These are phyloP conservation scores for Aspergillus haitiensis DNA, from an alignment of 495 filamentous ascomycete genomes.

Conservation along the genomic window DNA sequence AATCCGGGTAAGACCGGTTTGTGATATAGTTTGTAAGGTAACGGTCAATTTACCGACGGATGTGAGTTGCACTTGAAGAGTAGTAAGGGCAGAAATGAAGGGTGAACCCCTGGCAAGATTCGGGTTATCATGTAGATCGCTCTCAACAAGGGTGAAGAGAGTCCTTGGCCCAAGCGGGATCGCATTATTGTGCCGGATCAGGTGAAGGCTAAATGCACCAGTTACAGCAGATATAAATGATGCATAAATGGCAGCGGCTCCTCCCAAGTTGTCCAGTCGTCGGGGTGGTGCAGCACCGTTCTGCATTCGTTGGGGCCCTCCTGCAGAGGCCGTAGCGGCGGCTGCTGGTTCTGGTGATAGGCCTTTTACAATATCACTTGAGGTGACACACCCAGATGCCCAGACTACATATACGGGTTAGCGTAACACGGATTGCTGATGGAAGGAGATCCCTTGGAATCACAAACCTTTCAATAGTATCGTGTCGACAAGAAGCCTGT, in stretches of 20 bases:
- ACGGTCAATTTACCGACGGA: slow-evolving; percentile 41
- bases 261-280: slow-evolving; percentile 37
- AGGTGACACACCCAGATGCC: slow-evolving; percentile 41
- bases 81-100: slow-evolving; percentile 37
- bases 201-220: slow-evolving; percentile 42
- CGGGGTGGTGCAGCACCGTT: slow-evolving; percentile 30
- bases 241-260: slow-evolving; percentile 44
- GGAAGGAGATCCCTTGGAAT: neutral
- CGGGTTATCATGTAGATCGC: slow-evolving; percentile 32
- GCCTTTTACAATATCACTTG: slow-evolving; percentile 40
- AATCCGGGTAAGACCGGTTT: slow-evolving; percentile 41
- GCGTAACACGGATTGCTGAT: neutral
- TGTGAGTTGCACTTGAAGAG: slow-evolving; percentile 44
- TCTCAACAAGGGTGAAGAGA: slow-evolving; percentile 42
- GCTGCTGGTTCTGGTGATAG: slow-evolving; percentile 39
- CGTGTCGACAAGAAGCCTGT: slow-evolving; percentile 37
- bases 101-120: slow-evolving; percentile 31
- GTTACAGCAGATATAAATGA: slow-evolving; percentile 47
- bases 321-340: slow-evolving; percentile 15
- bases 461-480: slow-evolving; percentile 43
- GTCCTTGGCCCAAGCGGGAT: slow-evolving; percentile 49
- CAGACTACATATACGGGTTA: slow-evolving; percentile 31
- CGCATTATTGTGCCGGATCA: slow-evolving; percentile 39
- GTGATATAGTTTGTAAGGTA: slow-evolving; percentile 40
- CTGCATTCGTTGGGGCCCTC: slow-evolving; percentile 32